Percentiles rank a stretch among this genome's conserved stretches.
These are phyloP conservation scores for Heterobasidion parviporum DNA, from an alignment of 1,284 basidiomycete genomes.

Conservation along the genomic window DNA sequence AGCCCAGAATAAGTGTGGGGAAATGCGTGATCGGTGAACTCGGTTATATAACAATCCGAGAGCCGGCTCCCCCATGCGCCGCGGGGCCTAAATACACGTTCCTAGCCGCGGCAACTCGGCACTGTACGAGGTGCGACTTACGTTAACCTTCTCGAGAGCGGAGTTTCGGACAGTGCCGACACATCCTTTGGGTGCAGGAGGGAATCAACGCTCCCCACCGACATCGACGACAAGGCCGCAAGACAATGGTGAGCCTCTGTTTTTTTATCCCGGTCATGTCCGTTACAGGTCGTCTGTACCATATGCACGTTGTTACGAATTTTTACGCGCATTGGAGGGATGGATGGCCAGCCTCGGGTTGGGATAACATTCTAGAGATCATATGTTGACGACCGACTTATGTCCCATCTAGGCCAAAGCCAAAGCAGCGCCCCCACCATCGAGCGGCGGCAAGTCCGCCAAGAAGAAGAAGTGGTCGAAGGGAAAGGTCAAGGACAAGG, in stretches of 20 bases:
- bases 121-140: background rate
- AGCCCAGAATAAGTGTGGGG: background rate
- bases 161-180: background rate
- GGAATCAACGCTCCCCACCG: constrained; percentile 2
- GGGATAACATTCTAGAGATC: constrained; percentile 1
- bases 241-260: constrained; percentile 23
- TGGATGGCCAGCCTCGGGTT: constrained; percentile 5
- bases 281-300: background rate
- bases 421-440: constrained; percentile 59
- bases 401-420: constrained; percentile 57
- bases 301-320: background rate
- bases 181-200: background rate
- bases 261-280: background rate
- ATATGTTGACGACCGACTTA: background rate
- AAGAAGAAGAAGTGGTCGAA: constrained; percentile 99
- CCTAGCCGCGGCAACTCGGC: background rate
- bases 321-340: background rate
- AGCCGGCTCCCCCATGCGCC: too few species aligned
- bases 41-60: too few species aligned
- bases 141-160: background rate
- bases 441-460: constrained; percentile 71
- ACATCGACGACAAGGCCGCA: constrained; percentile 19
- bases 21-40: background rate
- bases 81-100: too few species aligned
- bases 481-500: constrained; percentile 99